A percentile compares a stretch with the other conserved stretches of the same genome.
Evolutionary conservation across 2,329 filamentous ascomycete species (phyloP).

Genomic region (Fusarium praegraminearum): DNA sequence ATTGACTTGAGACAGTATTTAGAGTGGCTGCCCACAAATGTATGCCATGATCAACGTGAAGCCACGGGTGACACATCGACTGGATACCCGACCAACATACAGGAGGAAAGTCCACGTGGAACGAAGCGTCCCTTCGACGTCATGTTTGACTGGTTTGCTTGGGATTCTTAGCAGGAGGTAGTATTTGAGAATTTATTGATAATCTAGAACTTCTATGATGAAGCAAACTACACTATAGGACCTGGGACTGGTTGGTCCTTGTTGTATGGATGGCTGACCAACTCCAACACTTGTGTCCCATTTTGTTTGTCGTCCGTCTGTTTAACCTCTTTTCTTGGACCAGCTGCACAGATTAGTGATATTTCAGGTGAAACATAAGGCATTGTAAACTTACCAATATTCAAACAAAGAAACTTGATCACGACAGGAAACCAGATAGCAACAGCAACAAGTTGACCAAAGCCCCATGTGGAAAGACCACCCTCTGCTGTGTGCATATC

Average conservation of each 20-base stretch:
- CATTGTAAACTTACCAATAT: neutral
- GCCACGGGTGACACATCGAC: fast-evolving
- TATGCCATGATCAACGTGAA: neutral
- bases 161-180: constrained; percentile 1
- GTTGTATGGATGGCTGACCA: neutral
- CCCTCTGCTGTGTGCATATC: neutral
- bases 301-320: fast-evolving
- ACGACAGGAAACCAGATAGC: constrained; percentile 9
- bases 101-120: neutral
- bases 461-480: neutral
- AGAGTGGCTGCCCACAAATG: neutral
- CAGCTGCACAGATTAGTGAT: neutral
- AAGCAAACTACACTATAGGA: neutral
- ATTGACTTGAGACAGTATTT: neutral
- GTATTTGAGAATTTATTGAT: fast-evolving
- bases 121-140: constrained; percentile 4
- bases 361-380: fast-evolving
- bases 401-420: neutral
- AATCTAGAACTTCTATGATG: neutral
- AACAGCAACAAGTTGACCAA: constrained; percentile 17
- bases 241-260: neutral
- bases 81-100: fast-evolving
- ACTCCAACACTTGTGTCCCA: neutral
- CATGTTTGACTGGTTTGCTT: constrained; percentile 21
- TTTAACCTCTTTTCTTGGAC: neutral